These are phyloP conservation scores for Jimgerdemannia flammicorona DNA, from an alignment of 192 early-diverging fungal genomes.

Conservation along the genomic window DNA sequence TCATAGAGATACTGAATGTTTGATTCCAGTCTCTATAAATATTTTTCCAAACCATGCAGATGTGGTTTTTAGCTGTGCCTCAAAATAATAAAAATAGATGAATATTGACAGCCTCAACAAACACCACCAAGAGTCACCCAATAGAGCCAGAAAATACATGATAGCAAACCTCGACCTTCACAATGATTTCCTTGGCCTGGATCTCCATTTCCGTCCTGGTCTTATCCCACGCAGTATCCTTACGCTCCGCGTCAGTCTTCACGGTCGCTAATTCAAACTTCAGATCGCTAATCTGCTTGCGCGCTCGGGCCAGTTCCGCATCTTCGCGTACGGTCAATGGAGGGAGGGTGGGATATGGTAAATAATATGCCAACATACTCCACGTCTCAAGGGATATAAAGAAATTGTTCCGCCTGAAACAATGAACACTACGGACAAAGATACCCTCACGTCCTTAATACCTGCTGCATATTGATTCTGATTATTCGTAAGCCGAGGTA, in stretches of 20 bases:
- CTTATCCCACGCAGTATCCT: neutral
- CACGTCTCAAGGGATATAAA: neutral
- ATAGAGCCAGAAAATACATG: neutral
- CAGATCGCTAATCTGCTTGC: neutral
- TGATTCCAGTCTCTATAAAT: neutral
- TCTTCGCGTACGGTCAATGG: neutral
- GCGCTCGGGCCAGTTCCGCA: neutral
- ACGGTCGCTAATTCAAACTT: neutral
- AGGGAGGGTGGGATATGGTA: neutral
- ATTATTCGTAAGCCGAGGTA: neutral
- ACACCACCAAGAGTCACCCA: too few species aligned
- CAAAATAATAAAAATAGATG: too few species aligned
- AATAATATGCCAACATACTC: neutral
- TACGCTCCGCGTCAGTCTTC: neutral
- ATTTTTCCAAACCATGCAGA: neutral
- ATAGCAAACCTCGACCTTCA: neutral
- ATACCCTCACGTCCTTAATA: neutral
- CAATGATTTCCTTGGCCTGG: neutral
- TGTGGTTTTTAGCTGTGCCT: too few species aligned
- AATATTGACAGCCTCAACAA: too few species aligned
- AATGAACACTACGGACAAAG: too few species aligned
- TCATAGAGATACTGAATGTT: neutral
- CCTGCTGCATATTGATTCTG: neutral
- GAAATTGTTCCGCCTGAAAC: too few species aligned
- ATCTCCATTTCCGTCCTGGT: neutral